A percentile compares a stretch with the other conserved stretches of the same genome.
phyloP scores from a whole-genome alignment of 371 early-diverging fungal genomes.

The Actinomortierella wolfii region DNA sequence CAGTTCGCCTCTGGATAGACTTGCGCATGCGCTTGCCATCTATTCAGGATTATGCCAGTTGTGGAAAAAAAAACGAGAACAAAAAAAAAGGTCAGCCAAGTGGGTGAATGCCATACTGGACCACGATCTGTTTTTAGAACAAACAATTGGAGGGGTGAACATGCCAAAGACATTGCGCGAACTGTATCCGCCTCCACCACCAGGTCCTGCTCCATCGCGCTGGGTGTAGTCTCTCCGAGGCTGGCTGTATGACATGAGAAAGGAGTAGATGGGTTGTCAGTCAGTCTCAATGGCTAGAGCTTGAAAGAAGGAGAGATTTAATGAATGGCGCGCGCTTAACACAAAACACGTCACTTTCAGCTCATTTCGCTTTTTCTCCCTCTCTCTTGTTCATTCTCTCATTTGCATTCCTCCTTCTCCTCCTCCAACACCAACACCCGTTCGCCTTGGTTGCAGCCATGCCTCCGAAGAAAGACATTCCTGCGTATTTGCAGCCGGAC shows the following conservation, averaged over 20 bases:
- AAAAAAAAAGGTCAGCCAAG: background rate
- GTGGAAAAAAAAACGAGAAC: background rate
- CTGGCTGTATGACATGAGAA: slow-evolving; percentile 13
- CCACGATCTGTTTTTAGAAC: too few species aligned
- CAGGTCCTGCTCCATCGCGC: slow-evolving; percentile 23
- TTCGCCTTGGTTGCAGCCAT: background rate
- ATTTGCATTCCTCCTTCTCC: background rate
- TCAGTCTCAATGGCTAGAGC: too few species aligned
- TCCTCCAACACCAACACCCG: background rate
- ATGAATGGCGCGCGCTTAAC: too few species aligned
- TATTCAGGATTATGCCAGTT: background rate
- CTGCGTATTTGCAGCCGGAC: slow-evolving; percentile 37
- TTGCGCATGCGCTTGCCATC: slow-evolving; percentile 96
- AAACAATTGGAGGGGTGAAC: background rate
- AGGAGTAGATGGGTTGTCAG: too few species aligned
- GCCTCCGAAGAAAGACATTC: background rate
- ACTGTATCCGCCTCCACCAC: slow-evolving; percentile 24
- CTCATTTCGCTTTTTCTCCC: background rate
- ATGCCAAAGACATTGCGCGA: slow-evolving; percentile 44
- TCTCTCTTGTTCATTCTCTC: background rate
- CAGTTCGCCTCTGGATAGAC: slow-evolving; percentile 92
- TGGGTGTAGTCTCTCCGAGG: slow-evolving; percentile 35
- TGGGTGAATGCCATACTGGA: too few species aligned
- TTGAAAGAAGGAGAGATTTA: too few species aligned
- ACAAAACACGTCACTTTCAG: too few species aligned